These are phyloP conservation scores for Verticillium klebahnii DNA, from an alignment of 2,329 filamentous ascomycete species.

Conservation along the genomic window DNA sequence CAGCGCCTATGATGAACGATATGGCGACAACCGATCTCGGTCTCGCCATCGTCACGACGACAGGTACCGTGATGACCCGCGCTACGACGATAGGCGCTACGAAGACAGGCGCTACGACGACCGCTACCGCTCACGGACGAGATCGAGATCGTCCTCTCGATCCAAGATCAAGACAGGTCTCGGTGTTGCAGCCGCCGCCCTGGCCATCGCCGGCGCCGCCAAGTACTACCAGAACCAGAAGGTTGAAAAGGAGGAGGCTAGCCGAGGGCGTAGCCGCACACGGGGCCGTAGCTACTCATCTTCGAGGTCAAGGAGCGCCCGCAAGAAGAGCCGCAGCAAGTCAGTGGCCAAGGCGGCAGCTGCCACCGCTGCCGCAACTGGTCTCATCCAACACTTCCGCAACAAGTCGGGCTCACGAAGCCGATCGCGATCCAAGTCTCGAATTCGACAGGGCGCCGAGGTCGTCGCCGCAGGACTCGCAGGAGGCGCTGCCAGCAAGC, in stretches of 20 bases:
- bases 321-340: conserved; percentile 34
- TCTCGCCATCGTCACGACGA: conserved; percentile 18
- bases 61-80: neutral
- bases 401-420: conserved; percentile 31
- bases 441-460: conserved; percentile 51
- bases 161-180: conserved; percentile 56
- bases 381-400: conserved; percentile 52
- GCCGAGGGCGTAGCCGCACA: conserved; percentile 50
- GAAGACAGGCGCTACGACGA: conserved; percentile 48
- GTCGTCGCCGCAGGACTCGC: conserved; percentile 57
- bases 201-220: conserved; percentile 60
- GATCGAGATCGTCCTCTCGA: conserved; percentile 11
- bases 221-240: conserved; percentile 60
- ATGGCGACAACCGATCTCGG: conserved; percentile 22
- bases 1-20: conserved; percentile 55
- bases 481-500: conserved; percentile 55
- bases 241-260: conserved; percentile 53
- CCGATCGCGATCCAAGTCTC: conserved; percentile 37
- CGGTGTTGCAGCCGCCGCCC: conserved; percentile 57
- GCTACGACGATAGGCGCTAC: conserved; percentile 20
- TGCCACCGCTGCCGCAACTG: conserved; percentile 53
- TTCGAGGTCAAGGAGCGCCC: conserved; percentile 33
- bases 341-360: conserved; percentile 53
- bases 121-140: conserved; percentile 31
- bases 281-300: conserved; percentile 33